phyloP scores from a whole-genome alignment of 352 stramenopile genomes.

The Phytophthora syringae region DNA sequence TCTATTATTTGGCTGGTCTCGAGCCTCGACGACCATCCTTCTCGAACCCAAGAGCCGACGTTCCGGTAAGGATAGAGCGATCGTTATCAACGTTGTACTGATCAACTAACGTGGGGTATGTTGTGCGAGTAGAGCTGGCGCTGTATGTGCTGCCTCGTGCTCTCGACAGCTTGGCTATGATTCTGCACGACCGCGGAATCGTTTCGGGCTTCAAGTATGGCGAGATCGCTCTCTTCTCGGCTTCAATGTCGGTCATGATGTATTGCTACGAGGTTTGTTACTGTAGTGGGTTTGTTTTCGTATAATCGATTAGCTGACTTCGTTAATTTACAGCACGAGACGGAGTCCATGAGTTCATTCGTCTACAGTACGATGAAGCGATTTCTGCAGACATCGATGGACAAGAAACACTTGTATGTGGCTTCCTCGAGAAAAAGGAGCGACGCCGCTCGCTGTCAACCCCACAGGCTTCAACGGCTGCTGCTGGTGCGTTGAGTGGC shows the following conservation, averaged over 20 bases:
- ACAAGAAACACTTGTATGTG: constrained; percentile 76
- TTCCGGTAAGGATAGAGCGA: constrained; percentile 49
- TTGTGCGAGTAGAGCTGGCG: constrained; percentile 59
- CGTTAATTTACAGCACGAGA: constrained; percentile 53
- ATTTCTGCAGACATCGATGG: constrained; percentile 73
- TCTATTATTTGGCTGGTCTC: constrained; percentile 80
- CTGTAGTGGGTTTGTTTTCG: too few relatives aligned
- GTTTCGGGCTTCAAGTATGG: constrained; percentile 71
- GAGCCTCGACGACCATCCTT: constrained; percentile 73
- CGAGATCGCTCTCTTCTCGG: constrained; percentile 78
- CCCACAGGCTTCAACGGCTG: constrained; percentile 8
- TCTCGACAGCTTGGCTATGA: constrained; percentile 80
- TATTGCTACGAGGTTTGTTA: constrained; percentile 80
- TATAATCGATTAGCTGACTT: neutral
- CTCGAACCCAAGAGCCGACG: constrained; percentile 82
- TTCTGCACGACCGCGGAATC: constrained; percentile 73
- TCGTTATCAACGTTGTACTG: neutral
- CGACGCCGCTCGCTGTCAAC: constrained; percentile 30
- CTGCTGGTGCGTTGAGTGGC: neutral
- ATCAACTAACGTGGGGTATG: constrained; percentile 1
- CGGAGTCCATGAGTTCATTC: constrained; percentile 68
- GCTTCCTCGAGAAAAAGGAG: constrained; percentile 44
- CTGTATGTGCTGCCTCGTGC: constrained; percentile 81
- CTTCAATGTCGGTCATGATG: constrained; percentile 86
- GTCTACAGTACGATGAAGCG: constrained; percentile 74